Conservation (phyloP, 176 grass and related monocot species). For the Aegilops longissima region DNA sequence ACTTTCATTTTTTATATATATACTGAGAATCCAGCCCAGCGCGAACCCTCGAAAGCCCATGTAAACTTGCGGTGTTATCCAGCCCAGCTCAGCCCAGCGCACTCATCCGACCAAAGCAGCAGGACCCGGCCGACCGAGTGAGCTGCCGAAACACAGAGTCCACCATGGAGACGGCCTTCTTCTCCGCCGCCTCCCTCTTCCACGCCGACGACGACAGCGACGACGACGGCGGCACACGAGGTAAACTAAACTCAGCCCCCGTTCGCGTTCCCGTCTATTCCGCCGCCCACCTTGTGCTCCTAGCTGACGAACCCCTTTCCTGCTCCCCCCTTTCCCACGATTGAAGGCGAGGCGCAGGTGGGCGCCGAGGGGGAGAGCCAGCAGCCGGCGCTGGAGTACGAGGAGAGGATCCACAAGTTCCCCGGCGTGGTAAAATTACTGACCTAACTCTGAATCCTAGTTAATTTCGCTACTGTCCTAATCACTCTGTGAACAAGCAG, state of each 20-base stretch:
- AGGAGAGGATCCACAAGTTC: constrained; percentile 24
- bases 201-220: constrained; percentile 31
- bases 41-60: background rate
- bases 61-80: background rate
- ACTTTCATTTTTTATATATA: background rate
- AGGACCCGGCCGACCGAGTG: background rate
- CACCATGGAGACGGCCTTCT: constrained; percentile 54
- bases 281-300: background rate
- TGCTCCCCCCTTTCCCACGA: background rate
- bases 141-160: background rate
- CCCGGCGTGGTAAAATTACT: constrained; percentile 8
- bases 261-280: background rate
- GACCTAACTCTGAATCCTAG: background rate
- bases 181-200: constrained; percentile 61
- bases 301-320: background rate
- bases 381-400: background rate
- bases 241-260: background rate
- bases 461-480: background rate
- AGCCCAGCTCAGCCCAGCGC: background rate
- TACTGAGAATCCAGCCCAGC: background rate
- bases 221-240: constrained; percentile 3
- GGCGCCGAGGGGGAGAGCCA: background rate
- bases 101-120: background rate
- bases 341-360: background rate
- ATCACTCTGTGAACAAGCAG: background rate